Conservation (phyloP, 2,329 filamentous ascomycete species). For the Hypoxylon sp. region DNA sequence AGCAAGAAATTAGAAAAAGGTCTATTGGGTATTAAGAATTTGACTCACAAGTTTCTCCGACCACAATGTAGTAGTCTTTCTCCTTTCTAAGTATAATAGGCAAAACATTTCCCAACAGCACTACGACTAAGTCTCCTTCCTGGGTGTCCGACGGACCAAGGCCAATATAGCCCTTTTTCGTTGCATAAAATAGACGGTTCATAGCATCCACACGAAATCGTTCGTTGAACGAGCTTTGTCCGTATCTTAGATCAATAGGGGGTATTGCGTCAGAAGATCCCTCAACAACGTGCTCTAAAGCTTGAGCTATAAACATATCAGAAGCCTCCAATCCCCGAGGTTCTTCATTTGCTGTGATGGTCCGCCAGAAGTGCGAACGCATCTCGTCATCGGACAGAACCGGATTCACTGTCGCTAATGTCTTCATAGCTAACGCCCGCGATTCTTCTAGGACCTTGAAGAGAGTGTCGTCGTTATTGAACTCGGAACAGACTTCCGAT, state of each 20-base stretch:
- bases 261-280: constrained; percentile 19
- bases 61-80: constrained; percentile 13
- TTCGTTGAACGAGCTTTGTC: constrained; percentile 10
- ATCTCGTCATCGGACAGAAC: constrained; percentile 16
- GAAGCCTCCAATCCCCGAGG: constrained; percentile 15
- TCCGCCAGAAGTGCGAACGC: constrained; percentile 20
- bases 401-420: constrained; percentile 6
- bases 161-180: constrained; percentile 8
- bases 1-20: background rate
- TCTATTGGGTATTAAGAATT: background rate
- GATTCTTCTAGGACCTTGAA: constrained; percentile 15
- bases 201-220: constrained; percentile 13
- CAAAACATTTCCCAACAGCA: constrained; percentile 16
- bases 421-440: constrained; percentile 16
- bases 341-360: constrained; percentile 17
- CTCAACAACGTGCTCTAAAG: constrained; percentile 16
- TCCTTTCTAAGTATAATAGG: constrained; percentile 17
- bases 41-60: constrained; percentile 24
- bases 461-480: constrained; percentile 1
- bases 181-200: constrained; percentile 19
- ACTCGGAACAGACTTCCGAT: constrained; percentile 10
- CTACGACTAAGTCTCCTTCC: constrained; percentile 7
- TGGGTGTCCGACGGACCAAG: constrained; percentile 19
- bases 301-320: constrained; percentile 13
- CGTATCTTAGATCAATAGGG: constrained; percentile 16